Evolutionary conservation across 139 green algal species (phyloP).

Genomic region (Chlamydomonas sp.): DNA sequence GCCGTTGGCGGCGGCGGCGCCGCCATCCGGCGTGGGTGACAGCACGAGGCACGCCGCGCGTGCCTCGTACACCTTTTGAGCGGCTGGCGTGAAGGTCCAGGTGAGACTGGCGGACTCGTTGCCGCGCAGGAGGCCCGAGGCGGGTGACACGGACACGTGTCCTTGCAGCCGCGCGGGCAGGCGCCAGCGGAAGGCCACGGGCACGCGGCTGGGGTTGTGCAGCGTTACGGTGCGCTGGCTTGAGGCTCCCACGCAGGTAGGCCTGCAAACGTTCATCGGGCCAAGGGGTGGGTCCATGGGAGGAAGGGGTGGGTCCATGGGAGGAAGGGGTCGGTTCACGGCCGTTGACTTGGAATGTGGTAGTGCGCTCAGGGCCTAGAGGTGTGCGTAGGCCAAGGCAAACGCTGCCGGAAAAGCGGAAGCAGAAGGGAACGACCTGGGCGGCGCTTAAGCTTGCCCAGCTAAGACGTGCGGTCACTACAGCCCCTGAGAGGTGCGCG

Average conservation of each 20-base stretch:
- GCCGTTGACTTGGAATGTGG: too few species aligned
- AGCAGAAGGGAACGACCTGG: not conserved
- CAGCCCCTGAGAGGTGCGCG: too few species aligned
- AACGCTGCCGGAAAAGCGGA: not conserved
- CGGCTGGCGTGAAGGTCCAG: conserved; percentile 61
- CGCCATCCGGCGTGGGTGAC: not conserved
- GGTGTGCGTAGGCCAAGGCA: too few species aligned
- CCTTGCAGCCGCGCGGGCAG: conserved; percentile 53
- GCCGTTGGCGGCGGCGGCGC: not conserved
- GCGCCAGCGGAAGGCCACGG: conserved; percentile 58
- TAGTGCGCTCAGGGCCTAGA: too few species aligned
- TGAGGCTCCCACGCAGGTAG: conserved; percentile 77
- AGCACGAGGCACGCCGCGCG: conserved; percentile 37
- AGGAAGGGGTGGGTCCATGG: too few species aligned
- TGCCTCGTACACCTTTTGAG: conserved; percentile 51
- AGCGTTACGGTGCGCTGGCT: conserved; percentile 59
- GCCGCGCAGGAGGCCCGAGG: conserved; percentile 60
- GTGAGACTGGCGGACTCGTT: conserved; percentile 60
- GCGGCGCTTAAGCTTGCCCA: too few species aligned
- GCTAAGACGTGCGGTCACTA: too few species aligned
- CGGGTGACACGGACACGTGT: conserved; percentile 53
- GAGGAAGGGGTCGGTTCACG: too few species aligned
- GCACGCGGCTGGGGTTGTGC: conserved; percentile 66
- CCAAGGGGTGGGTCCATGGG: too few species aligned
- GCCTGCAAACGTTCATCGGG: too few species aligned